These are phyloP conservation scores for Paramecium sonneborni DNA, from an alignment of 73 alveolate genomes.

Conservation along the genomic window DNA sequence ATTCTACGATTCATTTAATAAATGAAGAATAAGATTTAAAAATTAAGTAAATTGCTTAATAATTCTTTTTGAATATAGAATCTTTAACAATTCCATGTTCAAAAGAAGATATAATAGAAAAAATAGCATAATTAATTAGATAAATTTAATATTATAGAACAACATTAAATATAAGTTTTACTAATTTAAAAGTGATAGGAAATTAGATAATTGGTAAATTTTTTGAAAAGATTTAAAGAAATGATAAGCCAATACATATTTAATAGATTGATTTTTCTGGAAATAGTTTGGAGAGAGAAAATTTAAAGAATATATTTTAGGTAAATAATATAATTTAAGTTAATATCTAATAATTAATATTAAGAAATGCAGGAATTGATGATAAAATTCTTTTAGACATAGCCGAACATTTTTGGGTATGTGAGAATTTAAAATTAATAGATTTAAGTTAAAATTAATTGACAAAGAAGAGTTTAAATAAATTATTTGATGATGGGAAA, in stretches of 20 bases:
- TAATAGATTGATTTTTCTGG: neutral
- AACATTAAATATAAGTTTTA: neutral
- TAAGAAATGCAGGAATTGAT: conserved; percentile 9
- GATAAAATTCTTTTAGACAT: neutral
- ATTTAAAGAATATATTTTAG: neutral
- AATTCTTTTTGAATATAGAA: neutral
- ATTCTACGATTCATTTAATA: neutral
- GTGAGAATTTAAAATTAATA: neutral
- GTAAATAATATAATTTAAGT: neutral
- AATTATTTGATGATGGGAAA: neutral
- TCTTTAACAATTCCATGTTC: neutral
- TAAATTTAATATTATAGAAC: neutral
- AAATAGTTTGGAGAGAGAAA: neutral
- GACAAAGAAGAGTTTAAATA: neutral
- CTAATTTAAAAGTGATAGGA: neutral
- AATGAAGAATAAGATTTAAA: neutral
- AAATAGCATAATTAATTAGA: neutral
- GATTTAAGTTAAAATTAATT: neutral
- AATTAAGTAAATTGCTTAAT: neutral
- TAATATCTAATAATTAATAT: neutral
- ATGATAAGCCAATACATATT: neutral
- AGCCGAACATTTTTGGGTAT: neutral
- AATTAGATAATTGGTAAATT: neutral
- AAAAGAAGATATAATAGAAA: neutral
- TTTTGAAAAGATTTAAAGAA: neutral